phyloP scores from a whole-genome alignment of 2,329 filamentous ascomycete genomes.

The Monosporascus sp. region DNA sequence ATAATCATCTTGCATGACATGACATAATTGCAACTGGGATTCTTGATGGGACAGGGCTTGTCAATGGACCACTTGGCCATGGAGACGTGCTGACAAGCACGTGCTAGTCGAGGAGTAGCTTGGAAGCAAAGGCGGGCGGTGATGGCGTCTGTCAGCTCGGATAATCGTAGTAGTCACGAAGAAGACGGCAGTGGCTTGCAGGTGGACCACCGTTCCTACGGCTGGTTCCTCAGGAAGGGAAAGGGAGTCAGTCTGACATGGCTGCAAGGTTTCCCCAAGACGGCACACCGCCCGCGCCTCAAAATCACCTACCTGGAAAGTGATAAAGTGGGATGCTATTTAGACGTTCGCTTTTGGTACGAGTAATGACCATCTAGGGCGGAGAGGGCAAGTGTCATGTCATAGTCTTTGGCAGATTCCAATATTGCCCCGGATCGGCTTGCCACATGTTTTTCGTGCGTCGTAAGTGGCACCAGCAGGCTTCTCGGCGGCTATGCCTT shows the following conservation, averaged over 20 bases:
- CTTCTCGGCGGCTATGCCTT: conserved; percentile 15
- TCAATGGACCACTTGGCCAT: conserved; percentile 9
- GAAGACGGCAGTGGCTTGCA: conserved; percentile 1
- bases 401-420: conserved; percentile 4
- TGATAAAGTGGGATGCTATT: conserved; percentile 7
- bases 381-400: conserved; percentile 6
- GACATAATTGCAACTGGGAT: conserved; percentile 37
- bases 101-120: not conserved
- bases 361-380: conserved; percentile 11
- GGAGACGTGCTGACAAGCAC: not conserved
- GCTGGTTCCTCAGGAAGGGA: conserved; percentile 2
- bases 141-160: conserved; percentile 11
- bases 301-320: conserved; percentile 13
- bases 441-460: conserved; percentile 13
- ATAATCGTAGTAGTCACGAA: conserved; percentile 1
- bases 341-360: conserved; percentile 4
- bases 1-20: conserved; percentile 38
- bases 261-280: conserved; percentile 6
- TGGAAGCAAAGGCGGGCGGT: not conserved
- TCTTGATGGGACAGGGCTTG: conserved; percentile 9
- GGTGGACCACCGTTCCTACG: conserved; percentile 8
- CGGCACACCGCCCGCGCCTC: too few species aligned
- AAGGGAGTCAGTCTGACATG: conserved; percentile 12
- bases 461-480: conserved; percentile 10
- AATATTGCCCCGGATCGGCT: conserved; percentile 3